Percentiles rank a stretch among this genome's conserved stretches.
These are phyloP conservation scores for Penicillium occitanis DNA, from an alignment of 2,329 filamentous ascomycete genomes.

Conservation along the genomic window DNA sequence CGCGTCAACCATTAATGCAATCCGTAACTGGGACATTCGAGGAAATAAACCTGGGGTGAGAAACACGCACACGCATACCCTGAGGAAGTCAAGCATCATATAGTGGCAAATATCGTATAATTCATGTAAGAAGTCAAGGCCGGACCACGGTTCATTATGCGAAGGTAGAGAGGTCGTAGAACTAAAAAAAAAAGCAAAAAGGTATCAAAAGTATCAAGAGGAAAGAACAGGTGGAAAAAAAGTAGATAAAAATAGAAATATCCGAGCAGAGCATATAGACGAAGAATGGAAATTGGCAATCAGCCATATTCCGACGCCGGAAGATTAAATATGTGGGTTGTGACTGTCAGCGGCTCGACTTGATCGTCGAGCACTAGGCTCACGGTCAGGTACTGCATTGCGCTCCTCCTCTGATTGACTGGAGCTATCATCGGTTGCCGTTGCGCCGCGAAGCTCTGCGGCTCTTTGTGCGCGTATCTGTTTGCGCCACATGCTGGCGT, in stretches of 20 bases:
- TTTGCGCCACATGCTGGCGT: conserved; percentile 84
- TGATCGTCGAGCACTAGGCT: conserved; percentile 25
- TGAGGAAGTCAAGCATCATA: conserved; percentile 1
- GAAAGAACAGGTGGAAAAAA: conserved; percentile 3
- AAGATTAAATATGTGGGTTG: conserved; percentile 7
- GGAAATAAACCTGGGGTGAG: neutral
- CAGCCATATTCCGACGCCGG: neutral
- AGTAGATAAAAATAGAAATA: neutral
- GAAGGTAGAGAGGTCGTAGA: neutral
- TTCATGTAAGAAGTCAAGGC: conserved; percentile 13
- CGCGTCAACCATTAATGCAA: conserved; percentile 7
- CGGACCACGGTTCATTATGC: conserved; percentile 11
- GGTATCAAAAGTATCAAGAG: conserved; percentile 9
- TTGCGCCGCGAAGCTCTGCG: conserved; percentile 42
- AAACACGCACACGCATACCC: neutral
- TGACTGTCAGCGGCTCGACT: conserved; percentile 21
- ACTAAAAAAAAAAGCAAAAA: conserved; percentile 11
- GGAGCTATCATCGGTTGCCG: conserved; percentile 47
- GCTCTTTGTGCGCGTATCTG: conserved; percentile 77
- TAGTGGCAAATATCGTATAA: conserved; percentile 7
- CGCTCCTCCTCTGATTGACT: conserved; percentile 52
- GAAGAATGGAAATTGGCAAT: neutral
- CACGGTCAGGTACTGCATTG: conserved; percentile 27
- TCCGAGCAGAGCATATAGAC: neutral
- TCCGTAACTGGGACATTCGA: conserved; percentile 4